Base-by-base conservation (phyloP, 768 basidiomycete species). In the Naganishia friedmannii region DNA sequence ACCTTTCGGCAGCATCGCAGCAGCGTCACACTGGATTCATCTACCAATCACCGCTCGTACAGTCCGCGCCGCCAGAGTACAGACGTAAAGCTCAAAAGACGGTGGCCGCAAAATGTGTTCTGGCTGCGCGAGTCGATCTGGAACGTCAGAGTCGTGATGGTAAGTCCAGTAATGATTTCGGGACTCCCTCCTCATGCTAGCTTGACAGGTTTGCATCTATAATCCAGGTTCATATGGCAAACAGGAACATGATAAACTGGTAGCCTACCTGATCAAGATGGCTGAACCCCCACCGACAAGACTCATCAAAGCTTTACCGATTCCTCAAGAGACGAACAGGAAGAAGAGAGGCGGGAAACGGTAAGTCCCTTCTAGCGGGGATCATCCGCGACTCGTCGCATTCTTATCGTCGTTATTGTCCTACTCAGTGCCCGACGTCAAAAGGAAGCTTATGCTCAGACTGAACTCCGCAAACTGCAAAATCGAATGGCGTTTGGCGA, bases 401-500 rank as follows among this genome's bases (percentile, higher is more conserved):
- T 45, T 0, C 9, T 32, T 17, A 29, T 67, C 32, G 63, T 53
- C 42, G 66, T 3, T 26, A 37, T 53, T 23, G 46, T 68, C 28
- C n/a, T 65, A 23, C 53, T 2, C 73, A 96, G 94, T 9, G 96
- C 95, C 0, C 88, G 96, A 55, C 95, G 97, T 79, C 91, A 93
- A n/a, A 99, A 99, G 79, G 96, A 98, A 82, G 93, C 93, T 0
- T 94, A 94, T 77, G 93, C 93, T 5, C 91, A 93, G 82, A 98
- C 96, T 1, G 96, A 99, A 79, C 84, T 99, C 54, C 88, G 93
- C 72, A 98, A 98, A 82, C 84, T 96, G 73, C 95, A 98, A 83
- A 99, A 99, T 80, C 88, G 96, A 56, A 90, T 98, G 90, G 87
- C 85, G 67, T 98, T 99, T 76, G 96, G 95, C 51, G 89, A 95